Base-by-base conservation (phyloP, 768 basidiomycete species). In the Lactarius pseudohatsudake region DNA sequence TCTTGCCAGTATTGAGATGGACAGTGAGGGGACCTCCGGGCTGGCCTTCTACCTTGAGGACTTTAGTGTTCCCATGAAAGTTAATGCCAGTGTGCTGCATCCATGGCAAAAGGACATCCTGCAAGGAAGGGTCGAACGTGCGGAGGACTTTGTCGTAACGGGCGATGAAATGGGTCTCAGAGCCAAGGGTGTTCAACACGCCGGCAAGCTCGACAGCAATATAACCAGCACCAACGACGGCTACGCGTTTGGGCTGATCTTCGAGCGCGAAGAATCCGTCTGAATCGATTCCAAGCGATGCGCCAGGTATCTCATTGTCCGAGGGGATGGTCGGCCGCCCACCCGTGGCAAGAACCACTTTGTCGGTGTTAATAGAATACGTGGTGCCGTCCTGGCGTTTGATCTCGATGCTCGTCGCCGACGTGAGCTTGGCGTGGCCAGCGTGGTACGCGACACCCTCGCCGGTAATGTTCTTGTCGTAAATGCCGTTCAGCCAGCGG, bases 181-280 rank as follows among this genome's bases (percentile, higher is more conserved):
- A 84, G 26, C 96, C 94, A 64, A 97, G 86, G 8, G 92, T 83
- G 77, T 98, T 86, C 78, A 99, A 86, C 62, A 99, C 86, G 22
- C 97, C 97, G 5, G 96, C 94, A 56, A 99, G 86, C 78, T 99
- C 97, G 68, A 98, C 92, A 20, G 95, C 95, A 71, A 99, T 98
- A 76, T 99, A 99, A 1, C 97, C 97, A 16, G 97, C 97, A 56
- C 97, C 97, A 53, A 98, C 88, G 62, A 98, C 89, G 3, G 89
- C 96, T 36, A 97, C 95, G 65, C 94, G 86, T 77, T 90, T 92
- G 10, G 97, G 97, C 76, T 96, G 94, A 60, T 90, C 84, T 70
- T 86, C 86, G 55, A 99, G 85, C 55, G 87, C 92, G 72, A 99
- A 99, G 82, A 99, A 99, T 3, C 95, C 96, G 76, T 99, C 97